Evolutionary conservation across 139 green algal species (phyloP).

Genomic region (Eudorina sp.): DNA sequence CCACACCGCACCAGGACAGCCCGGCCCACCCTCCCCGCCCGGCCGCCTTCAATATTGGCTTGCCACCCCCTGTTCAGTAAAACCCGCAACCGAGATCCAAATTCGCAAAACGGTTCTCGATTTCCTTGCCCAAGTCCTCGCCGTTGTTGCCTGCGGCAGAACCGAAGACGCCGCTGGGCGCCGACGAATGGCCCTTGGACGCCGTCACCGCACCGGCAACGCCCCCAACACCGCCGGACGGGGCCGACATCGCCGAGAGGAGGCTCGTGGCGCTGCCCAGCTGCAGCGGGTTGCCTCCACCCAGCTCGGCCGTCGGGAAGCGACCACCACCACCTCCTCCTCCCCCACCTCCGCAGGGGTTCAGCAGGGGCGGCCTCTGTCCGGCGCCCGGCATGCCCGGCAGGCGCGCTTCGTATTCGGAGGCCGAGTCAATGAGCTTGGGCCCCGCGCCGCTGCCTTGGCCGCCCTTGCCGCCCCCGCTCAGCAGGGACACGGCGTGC

Average conservation of each 20-base stretch:
- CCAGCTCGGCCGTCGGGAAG: too few species aligned
- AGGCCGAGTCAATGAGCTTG: constrained; percentile 25
- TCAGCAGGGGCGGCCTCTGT: too few species aligned
- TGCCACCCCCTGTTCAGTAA: constrained; percentile 45
- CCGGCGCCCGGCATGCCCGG: too few species aligned
- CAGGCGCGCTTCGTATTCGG: constrained; percentile 26
- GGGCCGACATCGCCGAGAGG: neutral
- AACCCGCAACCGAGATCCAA: constrained; percentile 56
- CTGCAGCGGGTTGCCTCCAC: neutral
- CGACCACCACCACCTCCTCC: too few species aligned
- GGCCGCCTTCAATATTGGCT: too few species aligned
- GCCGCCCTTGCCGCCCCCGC: neutral
- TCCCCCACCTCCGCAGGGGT: too few species aligned
- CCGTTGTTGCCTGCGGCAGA: neutral
- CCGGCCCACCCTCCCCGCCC: too few species aligned
- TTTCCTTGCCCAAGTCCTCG: constrained; percentile 19
- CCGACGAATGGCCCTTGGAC: neutral
- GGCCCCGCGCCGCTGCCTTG: neutral
- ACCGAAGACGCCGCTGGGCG: neutral
- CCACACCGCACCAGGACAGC: too few species aligned
- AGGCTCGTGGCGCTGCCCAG: neutral
- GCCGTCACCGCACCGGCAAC: neutral
- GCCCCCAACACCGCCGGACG: neutral
- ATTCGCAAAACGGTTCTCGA: constrained; percentile 48
- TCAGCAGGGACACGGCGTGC: neutral